Evolutionary conservation across 495 filamentous ascomycete genomes (phyloP).

Genomic region (Neurospora sp.): DNA sequence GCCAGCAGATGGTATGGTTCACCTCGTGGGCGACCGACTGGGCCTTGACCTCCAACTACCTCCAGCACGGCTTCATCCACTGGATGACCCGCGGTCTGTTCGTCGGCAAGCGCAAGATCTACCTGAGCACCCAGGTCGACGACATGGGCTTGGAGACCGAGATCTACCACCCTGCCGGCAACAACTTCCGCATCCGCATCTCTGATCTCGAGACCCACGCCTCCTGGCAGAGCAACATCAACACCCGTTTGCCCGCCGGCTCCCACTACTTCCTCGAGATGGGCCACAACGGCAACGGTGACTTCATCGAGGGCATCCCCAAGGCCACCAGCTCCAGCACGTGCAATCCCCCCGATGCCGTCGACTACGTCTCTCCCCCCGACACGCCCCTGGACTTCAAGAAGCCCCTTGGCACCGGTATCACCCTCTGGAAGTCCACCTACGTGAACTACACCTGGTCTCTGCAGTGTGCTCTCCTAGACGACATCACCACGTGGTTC

Average conservation of each 20-base stretch:
- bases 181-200: conserved; percentile 39
- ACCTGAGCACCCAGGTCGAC: conserved; percentile 54
- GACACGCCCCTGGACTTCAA: conserved; percentile 45
- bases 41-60: conserved; percentile 43
- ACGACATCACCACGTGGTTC: conserved; percentile 43
- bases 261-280: conserved; percentile 48
- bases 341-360: conserved; percentile 12
- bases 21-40: conserved; percentile 45
- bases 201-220: conserved; percentile 40
- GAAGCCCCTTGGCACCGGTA: conserved; percentile 49
- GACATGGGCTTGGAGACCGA: conserved; percentile 51
- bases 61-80: conserved; percentile 56
- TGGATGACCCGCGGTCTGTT: conserved; percentile 51
- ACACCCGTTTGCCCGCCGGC: conserved; percentile 43
- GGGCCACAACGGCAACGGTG: conserved; percentile 53
- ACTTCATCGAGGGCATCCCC: conserved; percentile 37
- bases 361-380: conserved; percentile 26
- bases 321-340: neutral
- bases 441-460: conserved; percentile 40
- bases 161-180: conserved; percentile 36
- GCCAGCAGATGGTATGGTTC: conserved; percentile 56
- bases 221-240: conserved; percentile 40
- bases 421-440: conserved; percentile 41
- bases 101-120: conserved; percentile 44
- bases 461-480: conserved; percentile 34